phyloP scores from a whole-genome alignment of 345 rosid genomes.

The Crucihimalaya himalaica region DNA sequence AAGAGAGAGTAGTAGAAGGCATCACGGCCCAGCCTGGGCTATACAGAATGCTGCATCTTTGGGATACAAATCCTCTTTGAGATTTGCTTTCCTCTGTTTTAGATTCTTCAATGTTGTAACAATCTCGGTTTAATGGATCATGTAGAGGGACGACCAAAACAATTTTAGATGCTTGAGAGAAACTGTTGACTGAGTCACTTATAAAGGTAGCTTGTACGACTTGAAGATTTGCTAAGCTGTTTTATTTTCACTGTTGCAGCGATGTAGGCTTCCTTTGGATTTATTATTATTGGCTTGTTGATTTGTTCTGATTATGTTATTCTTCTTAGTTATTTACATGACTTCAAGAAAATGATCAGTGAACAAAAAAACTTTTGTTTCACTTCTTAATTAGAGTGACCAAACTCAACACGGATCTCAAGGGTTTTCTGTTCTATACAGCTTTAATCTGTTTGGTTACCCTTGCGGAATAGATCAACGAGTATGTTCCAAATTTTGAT shows the following conservation, averaged over 20 bases:
- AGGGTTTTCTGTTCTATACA: slow-evolving; percentile 2
- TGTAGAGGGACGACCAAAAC: slow-evolving; percentile 31
- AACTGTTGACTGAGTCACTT: neutral
- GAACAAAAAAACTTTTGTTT: neutral
- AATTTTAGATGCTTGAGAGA: slow-evolving; percentile 10
- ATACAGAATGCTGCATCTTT: slow-evolving; percentile 31
- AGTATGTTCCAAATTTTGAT: slow-evolving; percentile 59
- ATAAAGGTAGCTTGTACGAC: neutral
- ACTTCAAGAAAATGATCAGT: neutral
- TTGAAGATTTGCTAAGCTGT: neutral
- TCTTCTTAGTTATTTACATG: neutral
- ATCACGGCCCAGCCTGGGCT: slow-evolving; percentile 20
- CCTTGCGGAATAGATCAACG: slow-evolving; percentile 47
- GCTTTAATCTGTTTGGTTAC: slow-evolving; percentile 20
- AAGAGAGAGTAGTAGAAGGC: slow-evolving; percentile 9
- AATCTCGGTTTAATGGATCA: slow-evolving; percentile 11
- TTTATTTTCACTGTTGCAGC: neutral
- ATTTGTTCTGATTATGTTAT: neutral
- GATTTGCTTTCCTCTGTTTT: slow-evolving; percentile 15
- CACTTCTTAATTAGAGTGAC: neutral
- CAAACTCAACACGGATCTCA: neutral
- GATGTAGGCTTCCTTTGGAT: neutral
- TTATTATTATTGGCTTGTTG: neutral
- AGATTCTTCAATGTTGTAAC: slow-evolving; percentile 29
- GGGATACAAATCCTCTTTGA: slow-evolving; percentile 22